Evolutionary conservation across 257 asterid genomes (phyloP).

Genomic region (Paulownia fortunei): DNA sequence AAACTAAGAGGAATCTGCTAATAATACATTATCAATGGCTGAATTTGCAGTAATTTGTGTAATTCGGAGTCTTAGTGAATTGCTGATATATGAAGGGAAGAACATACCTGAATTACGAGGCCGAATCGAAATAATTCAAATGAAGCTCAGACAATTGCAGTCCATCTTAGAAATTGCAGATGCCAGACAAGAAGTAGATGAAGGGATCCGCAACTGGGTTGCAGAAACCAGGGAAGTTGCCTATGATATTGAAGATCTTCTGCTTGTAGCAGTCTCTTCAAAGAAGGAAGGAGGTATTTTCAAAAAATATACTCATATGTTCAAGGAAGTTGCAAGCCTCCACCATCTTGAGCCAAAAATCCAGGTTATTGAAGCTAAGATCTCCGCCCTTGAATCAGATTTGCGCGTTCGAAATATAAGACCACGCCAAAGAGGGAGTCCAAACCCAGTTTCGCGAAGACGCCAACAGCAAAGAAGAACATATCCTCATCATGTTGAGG

Average conservation of each 20-base stretch:
- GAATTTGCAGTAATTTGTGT: conserved; percentile 43
- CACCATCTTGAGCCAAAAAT: conserved; percentile 40
- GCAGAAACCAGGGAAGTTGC: conserved; percentile 55
- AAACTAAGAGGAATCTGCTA: not conserved
- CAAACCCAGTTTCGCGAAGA: conserved; percentile 22
- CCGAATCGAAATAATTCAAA: conserved; percentile 46
- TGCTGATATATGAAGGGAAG: conserved; percentile 35
- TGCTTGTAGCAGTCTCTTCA: conserved; percentile 32
- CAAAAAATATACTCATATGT: conserved; percentile 19
- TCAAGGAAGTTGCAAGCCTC: conserved; percentile 35
- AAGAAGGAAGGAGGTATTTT: conserved; percentile 29
- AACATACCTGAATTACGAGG: conserved; percentile 31
- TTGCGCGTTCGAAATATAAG: conserved; percentile 39
- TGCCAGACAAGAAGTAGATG: conserved; percentile 45
- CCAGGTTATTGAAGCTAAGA: conserved; percentile 44
- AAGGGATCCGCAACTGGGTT: conserved; percentile 50
- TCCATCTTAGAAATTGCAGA: conserved; percentile 58
- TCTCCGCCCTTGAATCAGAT: conserved; percentile 50
- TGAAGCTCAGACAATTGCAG: conserved; percentile 47
- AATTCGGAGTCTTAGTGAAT: conserved; percentile 32
- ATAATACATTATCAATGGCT: conserved; percentile 35
- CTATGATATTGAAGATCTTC: conserved; percentile 51
- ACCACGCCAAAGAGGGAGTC: conserved; percentile 33
- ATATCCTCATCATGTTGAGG: conserved; percentile 45
- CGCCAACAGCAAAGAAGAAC: conserved; percentile 37